Base-by-base conservation (phyloP, 2,329 filamentous ascomycete genomes). In the Alternaria triticina region DNA sequence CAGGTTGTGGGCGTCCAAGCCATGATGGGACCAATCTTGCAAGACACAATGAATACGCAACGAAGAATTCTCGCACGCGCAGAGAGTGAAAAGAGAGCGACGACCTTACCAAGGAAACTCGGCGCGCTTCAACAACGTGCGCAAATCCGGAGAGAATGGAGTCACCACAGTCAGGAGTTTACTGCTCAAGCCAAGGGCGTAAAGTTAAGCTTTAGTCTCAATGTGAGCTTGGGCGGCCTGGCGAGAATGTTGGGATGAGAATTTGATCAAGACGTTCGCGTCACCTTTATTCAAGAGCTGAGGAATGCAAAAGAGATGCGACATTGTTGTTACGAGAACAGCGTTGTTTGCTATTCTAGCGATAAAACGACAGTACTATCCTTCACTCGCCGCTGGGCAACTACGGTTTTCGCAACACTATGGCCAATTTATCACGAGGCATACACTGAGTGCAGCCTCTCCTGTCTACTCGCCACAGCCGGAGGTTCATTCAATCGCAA, bases 191-290 rank as follows among this genome's bases (percentile, higher is more conserved):
- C 66, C 2, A 75, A 72, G 50, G 72, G 73, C 0, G 58, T 76
- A 13, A 77, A 73, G 45, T 27, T 79, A 30, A 77, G 72, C 46
- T 54, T 78, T 57, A 77, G 73, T 36, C 47, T 79, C 43, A 77
- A 71, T 47, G 61, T 78, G 9, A 68, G 66, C 47, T 54, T 71
- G 7, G 73, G 68, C 13, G 74, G 74, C 4, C 27, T 76, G 22
- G 68, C 70, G 6, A 69, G 67, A 28, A 67, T 72, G 64, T 33
- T 76, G 28, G 68, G 72, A 15, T 72, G 49, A 65, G 23, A 13
- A 52, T 25, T 15, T 23, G 12, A n/a, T 22, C 22, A 20, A 22
- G 13, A 36, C 11, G 10, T 22, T 27, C 52, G 23, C 22, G 49
- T 10, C 36, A 30, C 6, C 30, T 36, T 11, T 40, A 23, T 22